phyloP scores from a whole-genome alignment of 2,329 filamentous ascomycete species.

The Trichoderma harzianum region DNA sequence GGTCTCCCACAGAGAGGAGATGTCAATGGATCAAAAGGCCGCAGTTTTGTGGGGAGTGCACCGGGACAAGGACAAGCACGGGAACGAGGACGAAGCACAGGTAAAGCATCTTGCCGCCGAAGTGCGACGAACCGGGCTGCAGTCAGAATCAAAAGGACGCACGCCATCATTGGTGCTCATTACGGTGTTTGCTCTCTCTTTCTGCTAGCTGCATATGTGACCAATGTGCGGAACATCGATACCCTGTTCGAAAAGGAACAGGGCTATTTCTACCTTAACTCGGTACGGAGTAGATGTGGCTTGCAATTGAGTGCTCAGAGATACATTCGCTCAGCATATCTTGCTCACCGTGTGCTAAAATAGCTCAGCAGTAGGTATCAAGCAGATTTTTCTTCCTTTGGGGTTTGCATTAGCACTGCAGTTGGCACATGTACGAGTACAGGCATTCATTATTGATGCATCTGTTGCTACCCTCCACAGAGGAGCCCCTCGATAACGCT shows the following conservation, averaged over 20 bases:
- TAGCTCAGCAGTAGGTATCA: neutral
- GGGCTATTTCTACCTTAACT: neutral
- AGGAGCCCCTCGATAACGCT: neutral
- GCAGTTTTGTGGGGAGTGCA: neutral
- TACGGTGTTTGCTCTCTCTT: neutral
- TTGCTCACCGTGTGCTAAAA: neutral
- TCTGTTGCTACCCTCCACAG: neutral
- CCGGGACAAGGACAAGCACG: neutral
- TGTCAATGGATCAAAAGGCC: neutral
- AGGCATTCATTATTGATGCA: neutral
- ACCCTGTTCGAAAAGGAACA: neutral
- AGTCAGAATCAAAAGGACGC: neutral
- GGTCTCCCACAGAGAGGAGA: neutral
- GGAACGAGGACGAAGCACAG: neutral
- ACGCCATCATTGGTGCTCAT: neutral
- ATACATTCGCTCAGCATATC: neutral
- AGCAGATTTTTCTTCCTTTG: neutral
- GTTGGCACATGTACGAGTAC: neutral
- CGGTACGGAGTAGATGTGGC: neutral
- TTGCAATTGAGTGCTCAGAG: neutral
- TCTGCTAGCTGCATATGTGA: constrained; percentile 8
- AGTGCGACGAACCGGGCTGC: neutral
- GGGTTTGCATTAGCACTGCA: neutral
- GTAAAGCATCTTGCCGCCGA: neutral
- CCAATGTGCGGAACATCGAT: neutral